Percentiles rank a stretch among this genome's conserved stretches.
Conservation (phyloP, 768 basidiomycete species). For the Pholiota conissans region DNA sequence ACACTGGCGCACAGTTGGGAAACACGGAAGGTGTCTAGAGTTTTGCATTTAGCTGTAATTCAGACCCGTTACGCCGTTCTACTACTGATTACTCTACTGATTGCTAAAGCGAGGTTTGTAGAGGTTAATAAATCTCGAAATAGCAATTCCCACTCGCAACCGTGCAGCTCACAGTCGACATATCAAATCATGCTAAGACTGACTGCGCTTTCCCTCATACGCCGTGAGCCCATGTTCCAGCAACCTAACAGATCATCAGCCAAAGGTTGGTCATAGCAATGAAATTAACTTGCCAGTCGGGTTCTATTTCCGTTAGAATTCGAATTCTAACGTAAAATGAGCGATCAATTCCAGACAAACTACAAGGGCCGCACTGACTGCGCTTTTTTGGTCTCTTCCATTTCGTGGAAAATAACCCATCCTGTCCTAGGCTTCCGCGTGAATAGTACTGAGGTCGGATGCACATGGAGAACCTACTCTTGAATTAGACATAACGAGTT, state of each 20-base stretch:
- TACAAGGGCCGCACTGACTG: constrained; percentile 54
- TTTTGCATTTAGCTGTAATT: too few species aligned
- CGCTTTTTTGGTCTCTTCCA: constrained; percentile 94
- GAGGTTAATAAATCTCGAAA: too few species aligned
- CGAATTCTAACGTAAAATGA: constrained; percentile 62
- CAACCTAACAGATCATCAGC: constrained; percentile 21
- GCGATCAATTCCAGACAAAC: neutral
- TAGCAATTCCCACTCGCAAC: too few species aligned
- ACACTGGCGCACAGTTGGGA: too few species aligned
- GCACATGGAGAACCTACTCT: constrained; percentile 76
- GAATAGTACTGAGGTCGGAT: constrained; percentile 93
- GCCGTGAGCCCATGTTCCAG: constrained; percentile 25
- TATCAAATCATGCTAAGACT: too few species aligned
- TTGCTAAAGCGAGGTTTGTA: too few species aligned
- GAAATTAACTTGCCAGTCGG: constrained; percentile 79
- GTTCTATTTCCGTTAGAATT: constrained; percentile 90
- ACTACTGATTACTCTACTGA: too few species aligned
- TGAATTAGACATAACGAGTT: neutral
- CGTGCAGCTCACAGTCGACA: too few species aligned
- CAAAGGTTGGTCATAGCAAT: neutral
- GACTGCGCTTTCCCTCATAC: constrained; percentile 18
- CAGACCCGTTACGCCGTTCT: too few species aligned
- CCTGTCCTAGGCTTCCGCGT: constrained; percentile 87
- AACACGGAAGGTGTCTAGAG: too few species aligned
- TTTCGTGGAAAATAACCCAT: constrained; percentile 95